These are phyloP conservation scores for Pterocarpus macrocarpus DNA, from an alignment of 306 rosid species.

Conservation along the genomic window DNA sequence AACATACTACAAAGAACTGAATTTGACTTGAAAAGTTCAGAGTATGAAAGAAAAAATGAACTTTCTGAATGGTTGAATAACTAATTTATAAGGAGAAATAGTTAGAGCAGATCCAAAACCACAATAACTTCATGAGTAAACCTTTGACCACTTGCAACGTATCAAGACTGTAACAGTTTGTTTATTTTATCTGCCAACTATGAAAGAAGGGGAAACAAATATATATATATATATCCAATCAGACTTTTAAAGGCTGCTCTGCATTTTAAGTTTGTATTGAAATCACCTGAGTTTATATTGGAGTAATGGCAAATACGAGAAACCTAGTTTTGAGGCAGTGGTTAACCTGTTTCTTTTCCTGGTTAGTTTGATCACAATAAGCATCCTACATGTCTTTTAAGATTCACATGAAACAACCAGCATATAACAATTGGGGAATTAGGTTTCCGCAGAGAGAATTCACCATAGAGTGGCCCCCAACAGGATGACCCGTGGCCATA, in stretches of 20 bases:
- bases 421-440: slow-evolving; percentile 6
- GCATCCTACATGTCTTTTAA: slow-evolving; percentile 7
- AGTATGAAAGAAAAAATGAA: slow-evolving; percentile 1
- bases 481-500: neutral
- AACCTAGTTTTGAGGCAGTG: slow-evolving; percentile 10
- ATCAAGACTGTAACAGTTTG: slow-evolving; percentile 7
- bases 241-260: slow-evolving; percentile 1
- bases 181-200: slow-evolving; percentile 20
- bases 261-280: neutral
- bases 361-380: neutral
- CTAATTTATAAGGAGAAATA: slow-evolving; percentile 27
- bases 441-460: neutral
- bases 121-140: slow-evolving; percentile 29
- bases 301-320: slow-evolving; percentile 13
- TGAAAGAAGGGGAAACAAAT: neutral
- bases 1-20: slow-evolving; percentile 25
- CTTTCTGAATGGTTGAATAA: slow-evolving; percentile 6
- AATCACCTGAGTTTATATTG: neutral
- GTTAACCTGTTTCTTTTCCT: slow-evolving; percentile 3
- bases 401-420: slow-evolving; percentile 15
- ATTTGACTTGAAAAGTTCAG: slow-evolving; percentile 28
- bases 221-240: neutral
- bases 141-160: slow-evolving; percentile 8
- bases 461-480: slow-evolving; percentile 6
- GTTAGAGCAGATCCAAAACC: slow-evolving; percentile 11